Evolutionary conservation across 1,284 basidiomycete genomes (phyloP).

Genomic region (Porogramme epimiltina): DNA sequence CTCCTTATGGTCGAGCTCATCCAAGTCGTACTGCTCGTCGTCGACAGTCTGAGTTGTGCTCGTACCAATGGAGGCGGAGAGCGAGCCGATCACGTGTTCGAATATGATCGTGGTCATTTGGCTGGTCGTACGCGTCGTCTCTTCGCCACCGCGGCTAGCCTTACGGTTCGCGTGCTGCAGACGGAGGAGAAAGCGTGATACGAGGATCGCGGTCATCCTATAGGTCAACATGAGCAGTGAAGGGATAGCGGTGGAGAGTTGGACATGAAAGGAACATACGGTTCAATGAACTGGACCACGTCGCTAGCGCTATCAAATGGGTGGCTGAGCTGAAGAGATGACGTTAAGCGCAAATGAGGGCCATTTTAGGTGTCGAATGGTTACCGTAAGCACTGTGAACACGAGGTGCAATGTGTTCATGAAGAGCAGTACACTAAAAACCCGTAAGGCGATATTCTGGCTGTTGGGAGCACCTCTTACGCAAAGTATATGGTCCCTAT

Average conservation of each 20-base stretch:
- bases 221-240: background rate
- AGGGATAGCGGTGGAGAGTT: no score
- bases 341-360: background rate
- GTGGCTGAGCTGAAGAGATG: background rate
- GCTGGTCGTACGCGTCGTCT: background rate
- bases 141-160: background rate
- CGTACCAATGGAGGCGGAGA: background rate
- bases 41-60: no score
- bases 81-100: constrained; percentile 1
- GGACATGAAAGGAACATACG: background rate
- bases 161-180: constrained; percentile 6
- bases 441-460: background rate
- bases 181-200: constrained; percentile 13
- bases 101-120: background rate
- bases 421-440: background rate
- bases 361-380: background rate
- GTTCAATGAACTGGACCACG: constrained; percentile 1
- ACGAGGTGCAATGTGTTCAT: constrained; percentile 8
- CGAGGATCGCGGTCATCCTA: constrained; percentile 7
- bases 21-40: no score
- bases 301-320: background rate
- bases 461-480: background rate
- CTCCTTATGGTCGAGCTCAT: no score
- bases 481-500: constrained; percentile 5
- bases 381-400: background rate